phyloP scores from a whole-genome alignment of 2,329 filamentous ascomycete genomes.

The Diplocarpon rosae region DNA sequence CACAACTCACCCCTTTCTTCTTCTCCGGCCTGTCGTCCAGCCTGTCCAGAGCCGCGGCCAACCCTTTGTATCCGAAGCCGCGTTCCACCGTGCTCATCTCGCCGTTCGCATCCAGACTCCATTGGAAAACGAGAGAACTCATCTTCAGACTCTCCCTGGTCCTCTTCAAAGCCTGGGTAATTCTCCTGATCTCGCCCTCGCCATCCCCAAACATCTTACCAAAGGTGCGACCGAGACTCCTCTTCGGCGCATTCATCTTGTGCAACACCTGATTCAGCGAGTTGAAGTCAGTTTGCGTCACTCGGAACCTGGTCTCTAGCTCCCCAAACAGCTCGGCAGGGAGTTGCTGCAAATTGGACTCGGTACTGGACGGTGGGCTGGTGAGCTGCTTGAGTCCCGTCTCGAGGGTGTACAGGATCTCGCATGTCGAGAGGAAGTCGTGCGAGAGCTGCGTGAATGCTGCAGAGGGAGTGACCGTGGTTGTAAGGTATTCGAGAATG shows the following conservation, averaged over 20 bases:
- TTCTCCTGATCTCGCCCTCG: conserved; percentile 49
- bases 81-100: conserved; percentile 34
- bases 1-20: background rate
- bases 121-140: conserved; percentile 54
- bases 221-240: conserved; percentile 39
- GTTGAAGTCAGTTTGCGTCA: conserved; percentile 50
- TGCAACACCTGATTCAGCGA: conserved; percentile 53
- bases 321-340: conserved; percentile 51
- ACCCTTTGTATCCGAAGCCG: conserved; percentile 56
- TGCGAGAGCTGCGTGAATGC: conserved; percentile 48
- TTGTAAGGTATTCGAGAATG: conserved; percentile 53
- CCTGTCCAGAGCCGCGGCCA: conserved; percentile 39
- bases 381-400: conserved; percentile 40
- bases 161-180: conserved; percentile 43
- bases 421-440: conserved; percentile 56
- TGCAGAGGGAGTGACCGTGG: conserved; percentile 41
- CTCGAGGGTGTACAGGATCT: conserved; percentile 58
- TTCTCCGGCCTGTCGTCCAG: conserved; percentile 25
- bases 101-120: conserved; percentile 37
- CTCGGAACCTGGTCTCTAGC: conserved; percentile 51
- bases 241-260: conserved; percentile 32
- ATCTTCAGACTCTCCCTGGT: conserved; percentile 52
- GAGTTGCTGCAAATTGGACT: conserved; percentile 34
- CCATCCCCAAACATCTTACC: conserved; percentile 52
- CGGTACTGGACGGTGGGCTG: conserved; percentile 36